Conservation (phyloP, 805 yeast genomes). For the Nakazawaea laoshanensis region DNA sequence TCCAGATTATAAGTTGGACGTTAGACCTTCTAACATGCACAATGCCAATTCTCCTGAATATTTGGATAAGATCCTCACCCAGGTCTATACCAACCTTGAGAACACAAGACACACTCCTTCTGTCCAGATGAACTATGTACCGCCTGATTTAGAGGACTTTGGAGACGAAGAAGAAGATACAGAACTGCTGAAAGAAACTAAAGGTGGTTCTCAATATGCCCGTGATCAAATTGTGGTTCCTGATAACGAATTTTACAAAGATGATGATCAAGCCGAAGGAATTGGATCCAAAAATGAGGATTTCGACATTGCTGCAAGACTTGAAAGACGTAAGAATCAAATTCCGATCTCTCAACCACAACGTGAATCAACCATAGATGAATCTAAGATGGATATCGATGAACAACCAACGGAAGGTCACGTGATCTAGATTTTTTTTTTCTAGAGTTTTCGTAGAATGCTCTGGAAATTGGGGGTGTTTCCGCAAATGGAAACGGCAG, state of each 20-base stretch:
- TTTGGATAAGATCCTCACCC: constrained; percentile 72
- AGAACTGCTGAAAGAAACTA: constrained; percentile 70
- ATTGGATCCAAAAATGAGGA: constrained; percentile 10
- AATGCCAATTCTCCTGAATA: constrained; percentile 93
- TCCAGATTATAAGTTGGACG: constrained; percentile 93
- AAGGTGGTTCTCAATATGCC: constrained; percentile 85
- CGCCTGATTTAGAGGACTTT: constrained; percentile 77
- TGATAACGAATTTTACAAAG: constrained; percentile 72
- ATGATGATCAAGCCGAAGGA: constrained; percentile 39
- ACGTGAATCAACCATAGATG: background rate
- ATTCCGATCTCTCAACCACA: constrained; percentile 7
- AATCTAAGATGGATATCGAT: constrained; percentile 7
- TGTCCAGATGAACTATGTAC: constrained; percentile 86
- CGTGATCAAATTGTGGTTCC: constrained; percentile 68
- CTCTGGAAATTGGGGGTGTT: too few relatives aligned
- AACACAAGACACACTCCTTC: constrained; percentile 96
- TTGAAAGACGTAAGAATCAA: constrained; percentile 8
- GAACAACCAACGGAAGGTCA: too few relatives aligned
- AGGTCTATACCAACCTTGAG: constrained; percentile 71
- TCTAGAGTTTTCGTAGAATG: too few relatives aligned
- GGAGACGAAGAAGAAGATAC: constrained; percentile 78
- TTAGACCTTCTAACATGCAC: constrained; percentile 92
- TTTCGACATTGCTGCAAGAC: constrained; percentile 3
- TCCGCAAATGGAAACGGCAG: too few relatives aligned
- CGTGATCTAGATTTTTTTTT: too few relatives aligned